Evolutionary conservation across 805 yeast genomes (phyloP), one percentile per base, ranked within the genome.

Genomic region (Pichia cabralensis): DNA sequence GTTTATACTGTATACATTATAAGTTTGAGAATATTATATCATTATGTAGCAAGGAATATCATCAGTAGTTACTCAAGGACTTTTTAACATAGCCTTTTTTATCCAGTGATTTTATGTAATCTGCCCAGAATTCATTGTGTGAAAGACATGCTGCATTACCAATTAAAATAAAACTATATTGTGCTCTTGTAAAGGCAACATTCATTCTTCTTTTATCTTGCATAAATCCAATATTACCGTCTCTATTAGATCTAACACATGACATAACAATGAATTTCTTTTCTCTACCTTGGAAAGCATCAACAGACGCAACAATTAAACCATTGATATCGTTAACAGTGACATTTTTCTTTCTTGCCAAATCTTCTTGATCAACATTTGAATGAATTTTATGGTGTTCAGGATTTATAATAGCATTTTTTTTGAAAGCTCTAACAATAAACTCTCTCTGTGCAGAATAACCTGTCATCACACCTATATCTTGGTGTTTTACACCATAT

Each of bases 281-380:
- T 49, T 83, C 94, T 46, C 92, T 65, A 18, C 95, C 95, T 57
- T 84, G 95, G 62, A 84, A 84, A 2, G 95, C 89, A 56, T 84
- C 95, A 12, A 84, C 80, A 0, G 83, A 54, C 15, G 69, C 64
- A 44, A 71, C 58, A 56, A 65, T 58, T n/a, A 67, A 49, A 3
- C 64, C 67, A 33, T 63, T 60, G 26, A 68, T 50, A 29, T 44
- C 43, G 41, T 68, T 72, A 31, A 70, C 64, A 4, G 70, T 67
- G 8, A 62, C 61, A 12, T 41, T 47, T 21, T 43, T 44, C 22
- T 64, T 70, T 24, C 53, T 53, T 20, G 56, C 52, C 24, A 71
- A 56, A 48, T 75, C 82, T 40, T 76, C 82, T 34, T 74, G 69
- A 46, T 76, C 85, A 16, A 67, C 61, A 36, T 71, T 76, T 28